Conservation (phyloP, 352 stramenopile species). For the Phytophthora ramorum region DNA sequence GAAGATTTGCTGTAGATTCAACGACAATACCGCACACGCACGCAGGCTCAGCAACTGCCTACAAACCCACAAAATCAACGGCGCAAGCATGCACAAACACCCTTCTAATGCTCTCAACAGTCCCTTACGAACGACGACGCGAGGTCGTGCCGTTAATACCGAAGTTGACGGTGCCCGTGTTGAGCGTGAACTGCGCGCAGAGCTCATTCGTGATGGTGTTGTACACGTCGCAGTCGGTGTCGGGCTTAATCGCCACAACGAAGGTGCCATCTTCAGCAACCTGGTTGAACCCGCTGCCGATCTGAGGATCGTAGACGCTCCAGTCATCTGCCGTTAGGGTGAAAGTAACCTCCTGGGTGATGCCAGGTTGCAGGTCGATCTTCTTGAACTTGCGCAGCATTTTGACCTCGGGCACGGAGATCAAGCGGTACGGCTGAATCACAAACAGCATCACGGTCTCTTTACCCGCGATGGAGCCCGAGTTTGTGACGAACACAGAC, state of each 20-base stretch:
- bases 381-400: conserved; percentile 84
- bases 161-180: conserved; percentile 37
- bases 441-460: conserved; percentile 86
- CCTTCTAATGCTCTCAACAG: background rate
- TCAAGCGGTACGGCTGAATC: conserved; percentile 62
- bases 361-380: conserved; percentile 58
- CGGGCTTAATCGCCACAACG: conserved; percentile 69
- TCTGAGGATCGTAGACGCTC: conserved; percentile 70
- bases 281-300: conserved; percentile 62
- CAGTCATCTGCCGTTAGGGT: conserved; percentile 60
- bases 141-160: conserved; percentile 34
- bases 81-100: background rate
- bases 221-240: conserved; percentile 81
- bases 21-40: too few relatives aligned
- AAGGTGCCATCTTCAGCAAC: conserved; percentile 77
- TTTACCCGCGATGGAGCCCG: conserved; percentile 57
- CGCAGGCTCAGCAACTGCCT: too few relatives aligned
- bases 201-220: conserved; percentile 45
- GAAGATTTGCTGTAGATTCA: background rate
- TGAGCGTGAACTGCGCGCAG: conserved; percentile 55
- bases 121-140: conserved; percentile 18
- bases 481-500: conserved; percentile 78
- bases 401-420: conserved; percentile 81
- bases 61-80: background rate
- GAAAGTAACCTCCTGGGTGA: conserved; percentile 49